Evolutionary conservation across 495 filamentous ascomycete species (phyloP), one percentile per base, ranked within the genome.

Genomic region (Penicillium maclennaniae): DNA sequence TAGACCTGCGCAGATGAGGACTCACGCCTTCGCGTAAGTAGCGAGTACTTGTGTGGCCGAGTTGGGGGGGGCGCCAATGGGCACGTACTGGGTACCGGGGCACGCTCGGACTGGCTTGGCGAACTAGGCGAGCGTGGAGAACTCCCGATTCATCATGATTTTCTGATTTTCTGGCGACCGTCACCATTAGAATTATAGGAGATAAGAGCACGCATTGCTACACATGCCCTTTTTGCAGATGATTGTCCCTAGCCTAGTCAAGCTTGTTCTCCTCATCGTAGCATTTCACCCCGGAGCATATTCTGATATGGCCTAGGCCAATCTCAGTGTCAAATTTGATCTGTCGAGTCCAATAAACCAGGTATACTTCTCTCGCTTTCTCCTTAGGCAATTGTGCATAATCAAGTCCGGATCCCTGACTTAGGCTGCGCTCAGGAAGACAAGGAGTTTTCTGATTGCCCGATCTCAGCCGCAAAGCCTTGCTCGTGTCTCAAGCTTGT

Each of bases 1-100:
- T 63, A 66, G 63, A 66, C 60, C 54, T 16, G 43, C 39, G 28
- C 42, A 44, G 17, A 19, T 34, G 31, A 34, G 10, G 10, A 34
- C 31, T 14, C 10, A 34, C 1, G 10, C 10, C 31, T 34, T 34
- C 31, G 31, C 31, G 9, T 34, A 34, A 34, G 31, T 34, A 34
- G 39, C 48, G 26, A 50, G 26, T 50, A 42, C 38, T 4, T 40
- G 38, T 19, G 16, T 20, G n/a, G 19, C 38, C 38, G 10, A 4
- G 38, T 16, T 40, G n/a, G 38, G 38, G 38, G 8, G 38, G 38
- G 8, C 38, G 4, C n/a, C 38, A 10, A 16, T 40, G 16, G 38
- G 38, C 38, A 17, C 38, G 31, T 34, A 34, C 31, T 34, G 31
- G 31, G 31, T 34, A 34, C 31, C 31, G 31, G 3, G 23, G 23